Conservation (phyloP, 306 rosid genomes). For the Senna siamea region DNA sequence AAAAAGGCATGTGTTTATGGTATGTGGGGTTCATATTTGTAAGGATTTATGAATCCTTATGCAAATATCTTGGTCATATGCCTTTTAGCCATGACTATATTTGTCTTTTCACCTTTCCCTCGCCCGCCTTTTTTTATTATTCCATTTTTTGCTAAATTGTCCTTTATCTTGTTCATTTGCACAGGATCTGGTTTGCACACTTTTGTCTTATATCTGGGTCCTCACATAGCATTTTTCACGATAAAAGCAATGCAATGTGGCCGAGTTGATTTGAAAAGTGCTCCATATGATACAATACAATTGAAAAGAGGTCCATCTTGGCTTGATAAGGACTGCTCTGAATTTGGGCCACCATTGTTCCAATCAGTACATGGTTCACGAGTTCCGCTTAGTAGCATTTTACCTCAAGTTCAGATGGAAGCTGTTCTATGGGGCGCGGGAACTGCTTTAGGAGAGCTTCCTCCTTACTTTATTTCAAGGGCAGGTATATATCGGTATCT, state of each 20-base stretch:
- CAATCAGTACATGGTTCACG: conserved; percentile 59
- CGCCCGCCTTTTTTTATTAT: background rate
- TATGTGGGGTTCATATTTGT: conserved; percentile 1
- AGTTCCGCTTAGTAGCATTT: conserved; percentile 86
- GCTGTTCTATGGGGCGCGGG: conserved; percentile 97
- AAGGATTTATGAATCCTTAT: conserved; percentile 1
- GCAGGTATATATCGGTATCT: conserved; percentile 66
- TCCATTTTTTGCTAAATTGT: conserved; percentile 22
- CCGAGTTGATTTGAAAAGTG: conserved; percentile 91
- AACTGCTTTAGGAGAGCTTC: conserved; percentile 98
- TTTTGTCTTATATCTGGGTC: conserved; percentile 95
- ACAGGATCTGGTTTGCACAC: conserved; percentile 99
- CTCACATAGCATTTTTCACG: conserved; percentile 93
- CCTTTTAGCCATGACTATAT: background rate
- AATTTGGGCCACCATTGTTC: conserved; percentile 85
- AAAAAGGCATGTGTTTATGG: conserved; percentile 23
- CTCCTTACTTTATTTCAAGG: conserved; percentile 97
- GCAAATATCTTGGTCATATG: conserved; percentile 22
- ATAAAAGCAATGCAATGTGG: conserved; percentile 95
- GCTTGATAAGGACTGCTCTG: conserved; percentile 90
- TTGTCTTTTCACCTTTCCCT: background rate
- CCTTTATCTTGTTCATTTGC: conserved; percentile 32
- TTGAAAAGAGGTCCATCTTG: conserved; percentile 85
- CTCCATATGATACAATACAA: conserved; percentile 93
- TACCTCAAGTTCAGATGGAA: conserved; percentile 89